Evolutionary conservation across 208 protist genomes (phyloP), one percentile per base, ranked within the genome.

Genomic region (Trypanosoma rangeli): DNA sequence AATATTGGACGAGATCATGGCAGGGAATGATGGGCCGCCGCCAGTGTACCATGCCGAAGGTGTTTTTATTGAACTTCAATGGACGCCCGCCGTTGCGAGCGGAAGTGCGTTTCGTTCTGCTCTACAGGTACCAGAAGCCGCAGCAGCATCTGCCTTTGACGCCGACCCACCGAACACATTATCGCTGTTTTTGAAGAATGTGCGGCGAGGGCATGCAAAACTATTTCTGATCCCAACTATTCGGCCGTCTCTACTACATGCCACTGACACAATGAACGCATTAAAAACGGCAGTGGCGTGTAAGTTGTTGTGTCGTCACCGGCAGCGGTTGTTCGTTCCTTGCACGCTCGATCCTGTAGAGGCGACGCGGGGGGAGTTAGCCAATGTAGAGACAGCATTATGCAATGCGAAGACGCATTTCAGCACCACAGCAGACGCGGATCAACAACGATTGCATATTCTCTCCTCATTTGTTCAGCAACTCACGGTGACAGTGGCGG

Each of bases 61-160:
- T 20, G 22, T 66, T 20, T 66, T 66, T 66, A 55, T 66, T 33
- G 61, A 66, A 37, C 46, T 66, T 28, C 48, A 66, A 1, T 66
- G 61, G 61, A 66, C 61, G 31, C 24, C 39, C 5, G 20, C 18
- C 24, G 61, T 66, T 53, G 61, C 61, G 16, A 31, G 35, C 22
- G 39, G 61, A 8, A 55, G 13, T 37, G 26, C 37, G 15, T 18
- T 66, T 28, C 26, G 44, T 66, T 42, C 7, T 22, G 24, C 16
- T 55, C 37, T 26, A 24, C 61, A 56, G 8, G 15, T 37, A 7
- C 4, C 33, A 37, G 33, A 37, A 37, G 33, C 33, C 33, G 33
- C 33, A 37, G 7, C 33, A 7, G 33, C 33, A 7, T 9, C 33
- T 2, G 33, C 33, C 4, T 66, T 24, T 37, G 4, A 16, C 1